These are phyloP conservation scores for Leccinum subgranulosum DNA, from an alignment of 768 basidiomycete species.

Conservation along the genomic window DNA sequence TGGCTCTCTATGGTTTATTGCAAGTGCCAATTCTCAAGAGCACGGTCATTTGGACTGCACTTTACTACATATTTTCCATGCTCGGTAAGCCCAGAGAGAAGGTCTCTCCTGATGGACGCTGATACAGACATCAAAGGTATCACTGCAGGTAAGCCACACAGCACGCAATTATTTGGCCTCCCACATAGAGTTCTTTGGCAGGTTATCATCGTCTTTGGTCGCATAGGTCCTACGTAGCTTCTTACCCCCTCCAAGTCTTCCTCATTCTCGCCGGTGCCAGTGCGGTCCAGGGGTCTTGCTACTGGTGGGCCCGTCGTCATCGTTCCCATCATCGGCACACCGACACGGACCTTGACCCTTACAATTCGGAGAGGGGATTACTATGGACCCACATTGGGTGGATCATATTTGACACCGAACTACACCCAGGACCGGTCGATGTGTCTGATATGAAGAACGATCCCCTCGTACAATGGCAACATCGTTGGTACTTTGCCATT, in stretches of 20 bases:
- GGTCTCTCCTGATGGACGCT: slow-evolving; percentile 8
- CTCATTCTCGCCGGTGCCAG: slow-evolving; percentile 74
- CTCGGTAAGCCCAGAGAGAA: slow-evolving; percentile 47
- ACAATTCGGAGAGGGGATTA: slow-evolving; percentile 74
- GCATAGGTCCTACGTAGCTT: slow-evolving; percentile 79
- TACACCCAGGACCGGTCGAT: slow-evolving; percentile 70
- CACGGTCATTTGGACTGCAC: slow-evolving; percentile 59
- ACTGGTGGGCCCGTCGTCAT: slow-evolving; percentile 84
- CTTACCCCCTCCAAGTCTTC: slow-evolving; percentile 64
- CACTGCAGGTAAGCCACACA: slow-evolving; percentile 40
- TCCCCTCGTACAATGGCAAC: slow-evolving; percentile 73
- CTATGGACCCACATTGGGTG: slow-evolving; percentile 82
- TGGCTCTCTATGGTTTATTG: slow-evolving; percentile 69
- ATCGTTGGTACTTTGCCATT: slow-evolving; percentile 66
- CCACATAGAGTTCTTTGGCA: slow-evolving; percentile 23
- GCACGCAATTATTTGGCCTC: background rate
- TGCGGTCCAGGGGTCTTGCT: slow-evolving; percentile 83
- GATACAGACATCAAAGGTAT: slow-evolving; percentile 37
- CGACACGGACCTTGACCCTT: slow-evolving; percentile 84
- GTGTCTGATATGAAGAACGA: slow-evolving; percentile 70
- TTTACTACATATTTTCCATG: slow-evolving; percentile 88
- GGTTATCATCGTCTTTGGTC: slow-evolving; percentile 87
- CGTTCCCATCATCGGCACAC: slow-evolving; percentile 83
- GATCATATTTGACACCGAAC: slow-evolving; percentile 75
- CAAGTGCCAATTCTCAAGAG: slow-evolving; percentile 40